Conservation (phyloP, 371 early-diverging fungal genomes). For the Mortierella sp. region DNA sequence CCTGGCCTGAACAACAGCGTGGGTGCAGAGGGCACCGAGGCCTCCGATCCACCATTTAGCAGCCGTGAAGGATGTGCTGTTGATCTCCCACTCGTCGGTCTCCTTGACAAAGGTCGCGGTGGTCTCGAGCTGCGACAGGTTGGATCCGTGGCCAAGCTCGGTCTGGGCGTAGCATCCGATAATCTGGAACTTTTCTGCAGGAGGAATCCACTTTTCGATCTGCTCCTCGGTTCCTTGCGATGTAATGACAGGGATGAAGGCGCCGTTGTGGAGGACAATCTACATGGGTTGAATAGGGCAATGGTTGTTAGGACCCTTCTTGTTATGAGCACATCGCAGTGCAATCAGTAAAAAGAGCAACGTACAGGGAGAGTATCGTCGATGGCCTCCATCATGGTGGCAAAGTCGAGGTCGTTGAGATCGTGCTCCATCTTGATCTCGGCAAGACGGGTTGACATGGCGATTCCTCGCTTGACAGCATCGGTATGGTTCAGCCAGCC, state of each 20-base stretch:
- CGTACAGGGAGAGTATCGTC: slow-evolving; percentile 52
- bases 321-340: no score
- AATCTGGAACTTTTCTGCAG: slow-evolving; percentile 78
- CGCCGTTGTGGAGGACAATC: slow-evolving; percentile 50
- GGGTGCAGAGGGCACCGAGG: slow-evolving; percentile 65
- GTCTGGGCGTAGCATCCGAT: slow-evolving; percentile 91
- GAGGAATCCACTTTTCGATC: slow-evolving; percentile 77
- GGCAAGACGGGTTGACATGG: slow-evolving; percentile 55
- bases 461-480: slow-evolving; percentile 56
- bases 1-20: slow-evolving; percentile 89
- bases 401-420: slow-evolving; percentile 54
- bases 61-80: slow-evolving; percentile 81
- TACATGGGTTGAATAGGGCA: neutral
- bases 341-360: no score
- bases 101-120: slow-evolving; percentile 87
- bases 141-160: slow-evolving; percentile 69
- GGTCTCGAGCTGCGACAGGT: slow-evolving; percentile 90
- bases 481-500: slow-evolving; percentile 56
- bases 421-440: slow-evolving; percentile 57
- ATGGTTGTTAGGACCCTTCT: neutral
- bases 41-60: slow-evolving; percentile 95
- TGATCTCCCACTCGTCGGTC: slow-evolving; percentile 87
- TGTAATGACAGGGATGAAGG: slow-evolving; percentile 86
- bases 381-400: slow-evolving; percentile 48
- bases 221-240: slow-evolving; percentile 84